A percentile compares a stretch with the other conserved stretches of the same genome.
Conservation (phyloP, 2,329 filamentous ascomycete genomes). For the Ophiosphaerella herpotricha region DNA sequence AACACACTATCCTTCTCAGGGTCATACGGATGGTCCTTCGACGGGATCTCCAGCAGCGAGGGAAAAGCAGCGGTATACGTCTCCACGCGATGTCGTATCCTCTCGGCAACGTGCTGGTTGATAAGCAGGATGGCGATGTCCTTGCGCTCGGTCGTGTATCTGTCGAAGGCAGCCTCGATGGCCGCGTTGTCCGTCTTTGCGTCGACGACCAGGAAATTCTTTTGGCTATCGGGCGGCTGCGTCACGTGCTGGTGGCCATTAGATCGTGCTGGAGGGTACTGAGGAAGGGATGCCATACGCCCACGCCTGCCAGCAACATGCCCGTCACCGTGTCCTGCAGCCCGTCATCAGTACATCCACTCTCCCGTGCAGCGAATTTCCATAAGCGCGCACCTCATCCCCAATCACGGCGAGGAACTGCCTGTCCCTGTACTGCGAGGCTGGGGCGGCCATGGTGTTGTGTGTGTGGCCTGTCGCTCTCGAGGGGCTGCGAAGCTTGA, state of each 20-base stretch:
- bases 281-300: constrained; percentile 62
- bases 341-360: constrained; percentile 14
- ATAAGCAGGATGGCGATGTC: constrained; percentile 97
- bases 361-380: no score
- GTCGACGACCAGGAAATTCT: constrained; percentile 98
- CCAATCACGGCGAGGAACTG: constrained; percentile 98
- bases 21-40: constrained; percentile 98
- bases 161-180: constrained; percentile 89
- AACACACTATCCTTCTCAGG: constrained; percentile 98
- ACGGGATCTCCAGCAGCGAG: constrained; percentile 94
- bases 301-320: constrained; percentile 90
- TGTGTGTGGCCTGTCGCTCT: constrained; percentile 15
- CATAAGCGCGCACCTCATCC: constrained; percentile 70
- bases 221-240: constrained; percentile 82
- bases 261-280: background rate
- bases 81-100: constrained; percentile 89
- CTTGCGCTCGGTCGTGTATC: constrained; percentile 86
- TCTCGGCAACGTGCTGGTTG: constrained; percentile 98
- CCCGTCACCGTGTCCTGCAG: constrained; percentile 91
- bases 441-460: constrained; percentile 61
- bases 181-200: constrained; percentile 84
- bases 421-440: constrained; percentile 72
- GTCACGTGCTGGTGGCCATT: constrained; percentile 75
- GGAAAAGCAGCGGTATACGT: constrained; percentile 93
- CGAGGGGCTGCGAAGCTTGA: constrained; percentile 25